These are phyloP conservation scores for Trichoderma sp. DNA, from an alignment of 2,329 filamentous ascomycete species.

Conservation along the genomic window DNA sequence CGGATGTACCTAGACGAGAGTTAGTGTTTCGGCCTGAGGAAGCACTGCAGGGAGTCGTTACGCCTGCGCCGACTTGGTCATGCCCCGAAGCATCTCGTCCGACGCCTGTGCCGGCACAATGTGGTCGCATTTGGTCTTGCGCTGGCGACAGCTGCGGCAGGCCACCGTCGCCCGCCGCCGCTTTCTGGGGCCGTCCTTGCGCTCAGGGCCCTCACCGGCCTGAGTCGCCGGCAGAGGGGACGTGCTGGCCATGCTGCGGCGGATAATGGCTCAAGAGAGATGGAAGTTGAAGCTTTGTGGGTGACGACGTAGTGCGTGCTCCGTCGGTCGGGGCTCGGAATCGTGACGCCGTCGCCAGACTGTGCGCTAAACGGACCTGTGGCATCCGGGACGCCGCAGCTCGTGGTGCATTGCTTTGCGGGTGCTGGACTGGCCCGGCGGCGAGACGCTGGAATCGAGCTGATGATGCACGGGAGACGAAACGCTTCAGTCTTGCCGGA, in stretches of 20 bases:
- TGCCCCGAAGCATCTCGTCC: constrained; percentile 17
- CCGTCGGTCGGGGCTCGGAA: neutral
- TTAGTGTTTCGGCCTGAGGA: neutral
- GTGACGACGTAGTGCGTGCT: neutral
- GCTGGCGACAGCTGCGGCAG: constrained; percentile 18
- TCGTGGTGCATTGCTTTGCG: neutral
- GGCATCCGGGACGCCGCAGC: neutral
- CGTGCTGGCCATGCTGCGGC: neutral
- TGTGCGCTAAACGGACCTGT: neutral
- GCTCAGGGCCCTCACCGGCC: neutral
- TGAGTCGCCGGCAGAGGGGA: neutral
- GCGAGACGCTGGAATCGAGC: neutral
- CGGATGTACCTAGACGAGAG: neutral
- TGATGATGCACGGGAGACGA: neutral
- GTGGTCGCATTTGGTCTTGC: constrained; percentile 22
- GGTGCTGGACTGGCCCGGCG: neutral
- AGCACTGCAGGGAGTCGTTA: neutral
- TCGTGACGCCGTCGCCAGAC: neutral
- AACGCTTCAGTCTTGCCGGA: neutral
- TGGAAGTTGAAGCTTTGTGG: neutral
- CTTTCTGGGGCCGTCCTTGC: constrained; percentile 16
- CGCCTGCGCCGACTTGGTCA: constrained; percentile 16
- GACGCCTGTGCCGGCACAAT: constrained; percentile 19
- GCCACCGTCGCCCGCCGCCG: constrained; percentile 18
- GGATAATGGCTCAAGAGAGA: neutral